Conservation (phyloP, 1,284 basidiomycete genomes). For the Testicularia cyperi region DNA sequence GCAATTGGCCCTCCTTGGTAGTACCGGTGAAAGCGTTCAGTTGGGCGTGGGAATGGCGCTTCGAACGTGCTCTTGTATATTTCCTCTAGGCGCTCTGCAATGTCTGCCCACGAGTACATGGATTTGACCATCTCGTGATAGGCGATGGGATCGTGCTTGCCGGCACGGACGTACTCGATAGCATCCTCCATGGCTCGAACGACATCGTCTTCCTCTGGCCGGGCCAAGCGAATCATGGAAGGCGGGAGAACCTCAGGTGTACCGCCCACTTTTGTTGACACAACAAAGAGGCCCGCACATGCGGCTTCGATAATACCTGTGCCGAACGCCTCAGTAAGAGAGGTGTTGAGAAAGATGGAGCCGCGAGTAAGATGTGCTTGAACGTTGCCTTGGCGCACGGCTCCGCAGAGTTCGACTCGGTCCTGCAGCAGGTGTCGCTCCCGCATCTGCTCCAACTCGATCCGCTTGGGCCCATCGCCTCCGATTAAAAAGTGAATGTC, state of each 20-base stretch:
- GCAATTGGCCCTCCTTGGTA: conserved; percentile 71
- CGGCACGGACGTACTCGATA: conserved; percentile 70
- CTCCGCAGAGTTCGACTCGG: conserved; percentile 82
- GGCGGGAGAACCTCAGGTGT: conserved; percentile 91
- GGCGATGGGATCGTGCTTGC: conserved; percentile 73
- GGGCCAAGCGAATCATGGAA: conserved; percentile 90
- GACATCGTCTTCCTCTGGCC: conserved; percentile 83
- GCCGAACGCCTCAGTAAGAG: conserved; percentile 93
- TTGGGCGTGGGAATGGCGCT: conserved; percentile 12
- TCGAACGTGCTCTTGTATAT: conserved; percentile 76
- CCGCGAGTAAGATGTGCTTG: conserved; percentile 77
- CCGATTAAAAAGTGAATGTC: conserved; percentile 80
- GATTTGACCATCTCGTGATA: conserved; percentile 76
- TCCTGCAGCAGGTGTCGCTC: conserved; percentile 88
- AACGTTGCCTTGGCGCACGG: conserved; percentile 78
- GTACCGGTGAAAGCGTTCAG: conserved; percentile 60
- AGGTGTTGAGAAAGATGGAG: conserved; percentile 91
- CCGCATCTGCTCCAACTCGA: conserved; percentile 92
- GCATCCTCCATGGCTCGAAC: conserved; percentile 79
- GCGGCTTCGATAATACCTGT: conserved; percentile 96
- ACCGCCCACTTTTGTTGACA: conserved; percentile 89
- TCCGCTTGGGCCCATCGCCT: conserved; percentile 91
- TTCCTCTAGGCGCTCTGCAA: conserved; percentile 75
- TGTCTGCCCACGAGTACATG: conserved; percentile 87
- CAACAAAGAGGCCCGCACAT: conserved; percentile 88